Conservation (phyloP, 2,329 filamentous ascomycete species). For the Alternaria sp. region DNA sequence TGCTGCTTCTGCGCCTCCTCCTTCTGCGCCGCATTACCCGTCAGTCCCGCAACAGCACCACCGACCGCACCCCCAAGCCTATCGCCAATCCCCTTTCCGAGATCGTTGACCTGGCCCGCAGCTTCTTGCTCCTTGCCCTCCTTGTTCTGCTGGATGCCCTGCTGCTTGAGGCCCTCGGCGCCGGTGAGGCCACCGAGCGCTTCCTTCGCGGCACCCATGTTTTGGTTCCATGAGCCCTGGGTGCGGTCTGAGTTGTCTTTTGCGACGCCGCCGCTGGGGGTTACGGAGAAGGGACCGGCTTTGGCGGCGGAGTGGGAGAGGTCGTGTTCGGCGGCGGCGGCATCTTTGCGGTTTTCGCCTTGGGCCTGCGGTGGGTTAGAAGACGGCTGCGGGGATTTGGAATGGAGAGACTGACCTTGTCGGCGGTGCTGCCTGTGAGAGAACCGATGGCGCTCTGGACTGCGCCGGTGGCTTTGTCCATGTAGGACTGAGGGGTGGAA, state of each 20-base stretch:
- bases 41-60: constrained; percentile 71
- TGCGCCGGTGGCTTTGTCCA: constrained; percentile 71
- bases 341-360: constrained; percentile 69
- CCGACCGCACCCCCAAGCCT: constrained; percentile 73
- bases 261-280: constrained; percentile 71
- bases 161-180: constrained; percentile 73
- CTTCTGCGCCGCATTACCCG: constrained; percentile 72
- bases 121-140: constrained; percentile 83
- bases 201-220: constrained; percentile 85
- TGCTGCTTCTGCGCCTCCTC: constrained; percentile 71
- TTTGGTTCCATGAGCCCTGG: constrained; percentile 84
- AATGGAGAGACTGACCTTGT: constrained; percentile 58
- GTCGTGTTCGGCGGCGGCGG: constrained; percentile 71
- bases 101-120: constrained; percentile 78
- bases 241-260: constrained; percentile 75
- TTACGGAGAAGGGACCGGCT: constrained; percentile 73
- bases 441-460: constrained; percentile 75
- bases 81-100: constrained; percentile 65
- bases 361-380: constrained; percentile 54
- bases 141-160: constrained; percentile 78
- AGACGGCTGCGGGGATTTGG: too few relatives aligned
- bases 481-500: constrained; percentile 76
- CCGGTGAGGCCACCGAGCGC: constrained; percentile 76
- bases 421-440: constrained; percentile 73
- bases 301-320: constrained; percentile 78